A percentile compares a stretch with the other conserved stretches of the same genome.
phyloP scores from a whole-genome alignment of 192 early-diverging fungal species.

The Backusella sp. region DNA sequence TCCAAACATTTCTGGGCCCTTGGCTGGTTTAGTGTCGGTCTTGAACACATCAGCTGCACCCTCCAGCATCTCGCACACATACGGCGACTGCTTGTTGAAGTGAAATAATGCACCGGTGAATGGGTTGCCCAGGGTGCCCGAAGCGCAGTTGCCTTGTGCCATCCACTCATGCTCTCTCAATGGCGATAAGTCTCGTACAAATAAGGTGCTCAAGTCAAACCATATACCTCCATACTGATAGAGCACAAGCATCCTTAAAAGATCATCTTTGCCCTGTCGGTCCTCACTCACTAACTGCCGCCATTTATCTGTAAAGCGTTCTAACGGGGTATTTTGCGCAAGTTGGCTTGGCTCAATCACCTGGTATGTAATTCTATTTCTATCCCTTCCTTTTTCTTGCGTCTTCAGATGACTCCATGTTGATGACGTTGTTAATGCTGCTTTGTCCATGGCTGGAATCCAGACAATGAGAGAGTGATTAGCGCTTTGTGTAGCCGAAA shows the following conservation, averaged over 20 bases:
- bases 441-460: constrained; percentile 18
- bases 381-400: neutral
- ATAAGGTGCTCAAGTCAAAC: constrained; percentile 25
- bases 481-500: constrained; percentile 23
- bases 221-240: constrained; percentile 32
- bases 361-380: neutral
- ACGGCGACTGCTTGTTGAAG: constrained; percentile 27
- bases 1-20: constrained; percentile 11
- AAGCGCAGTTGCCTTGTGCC: constrained; percentile 26
- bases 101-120: constrained; percentile 28
- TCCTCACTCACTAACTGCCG: constrained; percentile 1
- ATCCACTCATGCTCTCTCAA: constrained; percentile 35
- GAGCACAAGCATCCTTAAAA: constrained; percentile 25
- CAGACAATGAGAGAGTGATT: constrained; percentile 25
- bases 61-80: constrained; percentile 32
- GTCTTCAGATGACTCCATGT: neutral
- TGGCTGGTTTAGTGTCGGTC: neutral
- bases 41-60: constrained; percentile 1
- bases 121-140: constrained; percentile 17
- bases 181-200: constrained; percentile 28
- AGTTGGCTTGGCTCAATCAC: neutral
- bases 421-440: neutral
- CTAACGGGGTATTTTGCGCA: neutral
- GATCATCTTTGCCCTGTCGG: constrained; percentile 1
- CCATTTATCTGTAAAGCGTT: constrained; percentile 14